These are phyloP conservation scores for Saccharomycopsis synnaedendra DNA, from an alignment of 805 yeast species.

Conservation along the genomic window DNA sequence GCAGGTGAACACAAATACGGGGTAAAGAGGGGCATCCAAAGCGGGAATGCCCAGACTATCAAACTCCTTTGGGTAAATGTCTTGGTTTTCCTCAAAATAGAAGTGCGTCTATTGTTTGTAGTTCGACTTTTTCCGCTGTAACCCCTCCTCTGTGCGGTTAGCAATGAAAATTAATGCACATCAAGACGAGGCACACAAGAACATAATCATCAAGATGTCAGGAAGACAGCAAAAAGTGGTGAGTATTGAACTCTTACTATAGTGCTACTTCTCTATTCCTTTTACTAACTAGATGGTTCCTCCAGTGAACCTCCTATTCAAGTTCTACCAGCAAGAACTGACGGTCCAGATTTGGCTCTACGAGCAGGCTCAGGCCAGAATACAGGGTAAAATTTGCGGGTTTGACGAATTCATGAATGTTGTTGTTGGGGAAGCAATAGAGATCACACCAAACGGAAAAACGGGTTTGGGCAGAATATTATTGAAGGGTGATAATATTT, in stretches of 20 bases:
- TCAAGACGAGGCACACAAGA: no score
- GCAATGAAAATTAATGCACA: no score
- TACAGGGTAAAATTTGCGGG: conserved; percentile 80
- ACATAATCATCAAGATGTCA: neutral
- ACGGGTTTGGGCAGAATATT: conserved; percentile 60
- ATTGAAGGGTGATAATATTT: conserved; percentile 89
- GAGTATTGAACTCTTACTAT: conserved; percentile 16
- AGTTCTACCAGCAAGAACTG: conserved; percentile 72
- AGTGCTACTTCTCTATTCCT: neutral
- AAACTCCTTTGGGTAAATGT: no score
- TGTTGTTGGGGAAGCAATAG: conserved; percentile 50
- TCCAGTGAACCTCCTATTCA: conserved; percentile 86
- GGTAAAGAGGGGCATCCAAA: no score
- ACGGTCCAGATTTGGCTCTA: conserved; percentile 79
- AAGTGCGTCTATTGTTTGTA: no score
- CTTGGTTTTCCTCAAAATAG: no score
- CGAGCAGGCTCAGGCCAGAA: conserved; percentile 68
- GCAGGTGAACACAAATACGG: no score
- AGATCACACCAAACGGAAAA: conserved; percentile 41
- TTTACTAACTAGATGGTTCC: conserved; percentile 45
- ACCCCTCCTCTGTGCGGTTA: no score
- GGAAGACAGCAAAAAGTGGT: conserved; percentile 34
- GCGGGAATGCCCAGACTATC: no score
- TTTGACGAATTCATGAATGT: conserved; percentile 97
- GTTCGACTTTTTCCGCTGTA: no score